These are phyloP conservation scores for Rhodocollybia butyracea DNA, from an alignment of 768 basidiomycete genomes.

Conservation along the genomic window DNA sequence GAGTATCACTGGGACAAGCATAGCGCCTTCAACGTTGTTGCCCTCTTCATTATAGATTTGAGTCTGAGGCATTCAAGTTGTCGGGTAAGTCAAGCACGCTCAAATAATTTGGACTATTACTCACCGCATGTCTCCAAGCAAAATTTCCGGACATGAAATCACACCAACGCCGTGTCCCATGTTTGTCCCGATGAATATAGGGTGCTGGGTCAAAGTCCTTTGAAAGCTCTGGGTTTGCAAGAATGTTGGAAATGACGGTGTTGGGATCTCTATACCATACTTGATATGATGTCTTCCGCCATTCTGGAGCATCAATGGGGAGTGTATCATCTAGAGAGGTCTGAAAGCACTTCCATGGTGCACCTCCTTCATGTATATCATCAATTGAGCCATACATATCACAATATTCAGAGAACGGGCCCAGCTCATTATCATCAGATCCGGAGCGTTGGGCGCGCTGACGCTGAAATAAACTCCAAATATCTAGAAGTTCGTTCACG, in stretches of 20 bases:
- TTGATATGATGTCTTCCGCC: no score
- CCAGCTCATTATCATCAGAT: no score
- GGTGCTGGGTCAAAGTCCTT: slow-evolving; percentile 21
- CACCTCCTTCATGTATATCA: no score
- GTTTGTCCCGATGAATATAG: slow-evolving; percentile 19
- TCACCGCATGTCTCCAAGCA: slow-evolving; percentile 36
- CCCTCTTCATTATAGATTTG: slow-evolving; percentile 1
- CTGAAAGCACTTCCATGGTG: no score
- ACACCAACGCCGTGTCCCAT: slow-evolving; percentile 20
- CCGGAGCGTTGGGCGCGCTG: no score
- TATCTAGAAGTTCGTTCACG: slow-evolving; percentile 5
- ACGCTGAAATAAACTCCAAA: not conserved
- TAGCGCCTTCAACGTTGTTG: slow-evolving; percentile 12
- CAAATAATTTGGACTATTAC: slow-evolving; percentile 3
- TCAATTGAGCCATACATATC: no score
- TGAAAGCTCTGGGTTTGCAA: slow-evolving; percentile 18
- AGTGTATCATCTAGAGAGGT: no score
- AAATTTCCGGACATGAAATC: slow-evolving; percentile 41
- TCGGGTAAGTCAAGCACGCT: not conserved
- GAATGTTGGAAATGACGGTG: slow-evolving; percentile 11
- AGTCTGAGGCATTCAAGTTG: not conserved
- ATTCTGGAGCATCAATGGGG: no score
- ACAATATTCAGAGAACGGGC: no score
- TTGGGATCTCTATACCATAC: slow-evolving; percentile 19
- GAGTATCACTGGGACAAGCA: slow-evolving; percentile 30